Conservation (phyloP, 1,139 yeast species). For the Saccharomyces pastorianus region DNA sequence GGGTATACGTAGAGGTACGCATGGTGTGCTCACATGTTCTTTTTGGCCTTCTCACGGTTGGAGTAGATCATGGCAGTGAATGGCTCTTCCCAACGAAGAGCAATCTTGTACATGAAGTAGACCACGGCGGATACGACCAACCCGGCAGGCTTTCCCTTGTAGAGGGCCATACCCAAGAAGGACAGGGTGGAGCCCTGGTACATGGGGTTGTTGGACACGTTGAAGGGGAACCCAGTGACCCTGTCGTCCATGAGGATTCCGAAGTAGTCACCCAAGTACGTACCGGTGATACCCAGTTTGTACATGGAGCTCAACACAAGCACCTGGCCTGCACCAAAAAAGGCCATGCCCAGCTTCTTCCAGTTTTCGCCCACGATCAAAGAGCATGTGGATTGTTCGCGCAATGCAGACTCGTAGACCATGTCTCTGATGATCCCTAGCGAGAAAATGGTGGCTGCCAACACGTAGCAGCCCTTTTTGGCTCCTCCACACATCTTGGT, state of each 20-base stretch:
- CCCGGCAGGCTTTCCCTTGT: constrained; percentile 88
- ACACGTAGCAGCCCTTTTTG: constrained; percentile 67
- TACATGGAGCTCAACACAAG: constrained; percentile 83
- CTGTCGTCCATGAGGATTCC: constrained; percentile 88
- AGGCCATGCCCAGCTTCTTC: constrained; percentile 35
- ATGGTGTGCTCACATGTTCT: background rate
- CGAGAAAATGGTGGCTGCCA: constrained; percentile 75
- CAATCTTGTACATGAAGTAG: constrained; percentile 71
- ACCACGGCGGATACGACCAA: constrained; percentile 64
- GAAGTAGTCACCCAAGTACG: constrained; percentile 93
- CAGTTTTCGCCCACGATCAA: constrained; percentile 36
- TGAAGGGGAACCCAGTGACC: constrained; percentile 93
- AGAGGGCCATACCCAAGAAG: constrained; percentile 83
- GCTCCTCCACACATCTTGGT: constrained; percentile 60
- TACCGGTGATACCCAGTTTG: constrained; percentile 94
- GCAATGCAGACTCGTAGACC: constrained; percentile 62
- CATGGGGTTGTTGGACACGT: constrained; percentile 88
- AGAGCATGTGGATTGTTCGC: constrained; percentile 44
- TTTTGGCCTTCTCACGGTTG: constrained; percentile 37
- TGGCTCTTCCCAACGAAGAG: constrained; percentile 87
- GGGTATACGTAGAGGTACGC: too few species aligned
- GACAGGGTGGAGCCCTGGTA: constrained; percentile 86
- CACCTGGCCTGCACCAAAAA: constrained; percentile 63
- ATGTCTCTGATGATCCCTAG: constrained; percentile 78
- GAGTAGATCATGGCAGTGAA: constrained; percentile 87